phyloP scores from a whole-genome alignment of 257 asterid genomes.

The Craterostigma plantagineum region DNA sequence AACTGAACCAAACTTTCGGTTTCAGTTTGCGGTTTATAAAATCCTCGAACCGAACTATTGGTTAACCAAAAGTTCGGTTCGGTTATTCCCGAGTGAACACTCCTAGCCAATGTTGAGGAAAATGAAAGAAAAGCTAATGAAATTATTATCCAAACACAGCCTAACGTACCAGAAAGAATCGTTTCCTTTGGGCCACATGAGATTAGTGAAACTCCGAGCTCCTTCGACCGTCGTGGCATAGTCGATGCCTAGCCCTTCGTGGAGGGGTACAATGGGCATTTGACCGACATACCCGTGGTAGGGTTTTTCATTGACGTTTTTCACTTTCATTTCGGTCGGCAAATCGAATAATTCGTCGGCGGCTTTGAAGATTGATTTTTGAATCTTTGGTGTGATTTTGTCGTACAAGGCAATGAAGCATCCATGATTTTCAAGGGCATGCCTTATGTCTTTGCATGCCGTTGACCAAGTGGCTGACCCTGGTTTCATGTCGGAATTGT shows the following conservation, averaged over 20 bases:
- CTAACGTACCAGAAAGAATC: slow-evolving; percentile 18
- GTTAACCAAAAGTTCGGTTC: too few relatives aligned
- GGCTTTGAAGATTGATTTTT: slow-evolving; percentile 30
- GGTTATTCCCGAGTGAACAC: too few relatives aligned
- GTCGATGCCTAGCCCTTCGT: slow-evolving; percentile 64
- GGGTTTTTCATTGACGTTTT: slow-evolving; percentile 40
- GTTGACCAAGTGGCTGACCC: slow-evolving; percentile 31
- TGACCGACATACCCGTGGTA: slow-evolving; percentile 77
- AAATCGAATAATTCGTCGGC: slow-evolving; percentile 37
- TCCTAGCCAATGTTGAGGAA: too few relatives aligned
- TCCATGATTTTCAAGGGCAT: slow-evolving; percentile 55
- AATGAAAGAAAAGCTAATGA: too few relatives aligned
- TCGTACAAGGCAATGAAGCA: slow-evolving; percentile 44
- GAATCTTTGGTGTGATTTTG: slow-evolving; percentile 31
- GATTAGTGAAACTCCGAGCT: slow-evolving; percentile 33
- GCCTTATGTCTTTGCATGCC: slow-evolving; percentile 26
- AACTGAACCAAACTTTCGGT: too few relatives aligned
- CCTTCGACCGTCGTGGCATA: slow-evolving; percentile 44
- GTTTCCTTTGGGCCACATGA: slow-evolving; percentile 66
- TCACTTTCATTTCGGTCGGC: slow-evolving; percentile 26
- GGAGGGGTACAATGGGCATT: slow-evolving; percentile 48
- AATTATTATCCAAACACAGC: too few relatives aligned
- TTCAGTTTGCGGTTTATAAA: too few relatives aligned
- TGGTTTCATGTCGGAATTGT: slow-evolving; percentile 24
- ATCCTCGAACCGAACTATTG: too few relatives aligned